These are phyloP conservation scores for Ettlia oleoabundans DNA, from an alignment of 139 green algal genomes.

Conservation along the genomic window DNA sequence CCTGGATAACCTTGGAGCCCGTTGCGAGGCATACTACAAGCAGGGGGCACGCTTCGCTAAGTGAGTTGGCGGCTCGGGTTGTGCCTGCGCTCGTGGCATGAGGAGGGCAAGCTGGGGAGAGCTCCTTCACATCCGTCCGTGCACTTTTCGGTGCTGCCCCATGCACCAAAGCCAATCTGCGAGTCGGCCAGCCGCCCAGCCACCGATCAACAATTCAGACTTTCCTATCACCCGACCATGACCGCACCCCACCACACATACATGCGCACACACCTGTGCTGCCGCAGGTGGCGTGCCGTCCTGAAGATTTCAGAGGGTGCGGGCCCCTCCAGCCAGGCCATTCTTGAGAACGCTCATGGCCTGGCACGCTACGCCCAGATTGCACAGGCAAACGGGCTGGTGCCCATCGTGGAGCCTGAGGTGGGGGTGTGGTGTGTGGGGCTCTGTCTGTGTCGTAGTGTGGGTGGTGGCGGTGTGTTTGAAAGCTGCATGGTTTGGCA, in stretches of 20 bases:
- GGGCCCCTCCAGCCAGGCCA: conserved; percentile 76
- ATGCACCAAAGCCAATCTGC: too few species aligned
- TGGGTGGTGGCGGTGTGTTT: not conserved
- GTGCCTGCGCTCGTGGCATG: too few species aligned
- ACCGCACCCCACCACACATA: too few species aligned
- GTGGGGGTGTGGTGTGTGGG: not conserved
- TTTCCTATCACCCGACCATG: too few species aligned
- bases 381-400: conserved; percentile 79
- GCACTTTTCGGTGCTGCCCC: too few species aligned
- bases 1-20: conserved; percentile 79
- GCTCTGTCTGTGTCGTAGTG: not conserved
- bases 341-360: conserved; percentile 90
- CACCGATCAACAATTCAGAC: too few species aligned
- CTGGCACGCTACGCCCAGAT: conserved; percentile 94
- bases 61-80: too few species aligned
- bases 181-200: too few species aligned
- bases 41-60: conserved; percentile 90
- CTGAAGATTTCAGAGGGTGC: conserved; percentile 74
- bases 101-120: too few species aligned
- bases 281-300: conserved; percentile 76
- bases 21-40: conserved; percentile 82
- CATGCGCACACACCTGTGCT: not conserved
- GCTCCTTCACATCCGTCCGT: too few species aligned
- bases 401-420: conserved; percentile 97
- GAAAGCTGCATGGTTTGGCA: not conserved